phyloP scores from a whole-genome alignment of 2,329 filamentous ascomycete genomes.

The Drechslera avenae region DNA sequence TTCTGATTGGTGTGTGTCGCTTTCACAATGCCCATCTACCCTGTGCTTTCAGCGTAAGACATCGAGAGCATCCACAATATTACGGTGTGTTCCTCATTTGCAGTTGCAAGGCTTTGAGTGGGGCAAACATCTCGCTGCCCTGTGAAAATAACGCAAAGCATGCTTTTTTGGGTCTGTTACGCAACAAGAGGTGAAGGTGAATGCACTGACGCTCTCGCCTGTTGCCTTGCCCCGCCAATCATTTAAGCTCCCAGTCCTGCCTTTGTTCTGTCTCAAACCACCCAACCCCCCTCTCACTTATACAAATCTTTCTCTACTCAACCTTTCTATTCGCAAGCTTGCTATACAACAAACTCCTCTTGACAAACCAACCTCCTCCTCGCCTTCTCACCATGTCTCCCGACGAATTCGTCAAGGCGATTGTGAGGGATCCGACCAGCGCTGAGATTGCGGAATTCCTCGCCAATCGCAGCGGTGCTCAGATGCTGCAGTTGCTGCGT shows the following conservation, averaged over 20 bases:
- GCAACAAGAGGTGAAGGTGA: constrained; percentile 2
- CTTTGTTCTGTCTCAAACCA: constrained; percentile 4
- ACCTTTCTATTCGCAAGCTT: neutral
- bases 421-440: constrained; percentile 14
- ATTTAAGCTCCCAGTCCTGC: neutral
- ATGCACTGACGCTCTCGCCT: constrained; percentile 5
- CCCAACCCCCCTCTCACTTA: neutral
- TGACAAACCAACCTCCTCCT: neutral
- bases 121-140: no score
- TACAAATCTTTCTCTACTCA: constrained; percentile 4
- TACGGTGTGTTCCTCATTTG: neutral
- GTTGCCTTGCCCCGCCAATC: constrained; percentile 4
- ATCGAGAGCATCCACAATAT: constrained; percentile 1
- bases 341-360: neutral
- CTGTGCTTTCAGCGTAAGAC: neutral
- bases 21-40: no score
- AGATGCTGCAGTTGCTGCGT: constrained; percentile 25
- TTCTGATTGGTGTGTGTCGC: no score
- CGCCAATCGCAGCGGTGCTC: constrained; percentile 15
- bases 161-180: neutral
- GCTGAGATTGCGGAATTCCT: constrained; percentile 23
- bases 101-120: neutral
- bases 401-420: neutral
- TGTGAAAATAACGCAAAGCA: neutral
- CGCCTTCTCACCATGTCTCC: neutral